A percentile compares a stretch with the other conserved stretches of the same genome.
These are phyloP conservation scores for Aspergillus mulundensis DNA, from an alignment of 495 filamentous ascomycete genomes.

Conservation along the genomic window DNA sequence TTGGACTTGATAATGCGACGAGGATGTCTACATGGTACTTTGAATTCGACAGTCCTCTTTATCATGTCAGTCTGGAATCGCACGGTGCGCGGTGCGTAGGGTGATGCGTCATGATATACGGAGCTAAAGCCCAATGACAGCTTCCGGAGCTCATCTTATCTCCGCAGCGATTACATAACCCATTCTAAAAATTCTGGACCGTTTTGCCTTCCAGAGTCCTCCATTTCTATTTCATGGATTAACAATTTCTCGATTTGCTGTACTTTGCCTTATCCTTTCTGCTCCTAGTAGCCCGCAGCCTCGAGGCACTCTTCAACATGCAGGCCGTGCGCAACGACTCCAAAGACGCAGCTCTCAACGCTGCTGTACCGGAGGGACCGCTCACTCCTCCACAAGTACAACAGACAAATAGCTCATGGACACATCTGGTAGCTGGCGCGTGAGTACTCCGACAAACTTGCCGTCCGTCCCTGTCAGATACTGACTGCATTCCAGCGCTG, in stretches of 20 bases:
- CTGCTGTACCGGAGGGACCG: conserved; percentile 9
- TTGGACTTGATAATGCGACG: no score
- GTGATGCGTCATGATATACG: neutral
- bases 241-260: neutral
- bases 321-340: conserved; percentile 13
- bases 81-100: no score
- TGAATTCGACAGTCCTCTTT: no score
- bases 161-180: conserved; percentile 13
- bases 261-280: neutral
- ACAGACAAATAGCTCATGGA: conserved; percentile 46
- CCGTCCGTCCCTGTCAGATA: neutral
- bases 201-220: conserved; percentile 4
- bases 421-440: conserved; percentile 85
- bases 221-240: conserved; percentile 7
- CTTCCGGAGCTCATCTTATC: conserved; percentile 1
- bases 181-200: conserved; percentile 10
- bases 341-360: conserved; percentile 11
- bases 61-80: no score
- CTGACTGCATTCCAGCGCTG: conserved; percentile 50
- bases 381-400: conserved; percentile 12
- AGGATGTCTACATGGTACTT: no score
- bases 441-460: conserved; percentile 37
- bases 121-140: neutral
- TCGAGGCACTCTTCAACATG: neutral
- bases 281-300: neutral